These are phyloP conservation scores for Pseudozyma pruni DNA, from an alignment of 1,284 basidiomycete genomes.

Conservation along the genomic window DNA sequence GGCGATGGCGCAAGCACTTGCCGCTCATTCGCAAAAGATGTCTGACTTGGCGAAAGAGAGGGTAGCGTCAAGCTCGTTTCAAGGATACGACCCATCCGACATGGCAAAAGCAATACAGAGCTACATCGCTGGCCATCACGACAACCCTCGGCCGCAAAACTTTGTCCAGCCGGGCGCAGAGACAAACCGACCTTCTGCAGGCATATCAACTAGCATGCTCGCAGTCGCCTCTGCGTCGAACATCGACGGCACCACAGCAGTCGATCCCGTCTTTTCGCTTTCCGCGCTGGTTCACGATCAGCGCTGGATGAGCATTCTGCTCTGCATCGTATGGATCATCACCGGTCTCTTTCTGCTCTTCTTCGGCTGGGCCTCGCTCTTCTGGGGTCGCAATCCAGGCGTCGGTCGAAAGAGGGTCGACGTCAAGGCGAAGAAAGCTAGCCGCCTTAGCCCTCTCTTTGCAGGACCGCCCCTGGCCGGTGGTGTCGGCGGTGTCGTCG, in stretches of 20 bases:
- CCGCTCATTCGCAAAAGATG: constrained; percentile 40
- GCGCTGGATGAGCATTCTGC: constrained; percentile 46
- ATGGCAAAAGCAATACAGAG: constrained; percentile 48
- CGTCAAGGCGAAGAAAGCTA: constrained; percentile 11
- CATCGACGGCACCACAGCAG: not conserved
- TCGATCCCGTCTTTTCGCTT: constrained; percentile 27
- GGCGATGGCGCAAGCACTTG: constrained; percentile 42
- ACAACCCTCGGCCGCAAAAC: constrained; percentile 19
- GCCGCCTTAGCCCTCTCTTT: constrained; percentile 5
- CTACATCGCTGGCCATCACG: constrained; percentile 41
- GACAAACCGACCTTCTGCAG: not conserved
- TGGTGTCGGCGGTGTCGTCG: constrained; percentile 50
- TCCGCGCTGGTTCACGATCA: constrained; percentile 21
- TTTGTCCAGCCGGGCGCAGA: constrained; percentile 6
- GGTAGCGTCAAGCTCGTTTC: constrained; percentile 12
- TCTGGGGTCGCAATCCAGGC: constrained; percentile 46
- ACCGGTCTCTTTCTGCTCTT: constrained; percentile 53
- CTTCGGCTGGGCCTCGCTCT: constrained; percentile 59
- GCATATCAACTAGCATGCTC: not conserved
- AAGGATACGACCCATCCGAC: constrained; percentile 39
- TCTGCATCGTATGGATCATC: constrained; percentile 55
- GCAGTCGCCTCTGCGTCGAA: not conserved
- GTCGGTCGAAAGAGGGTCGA: constrained; percentile 17
- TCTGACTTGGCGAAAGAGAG: constrained; percentile 23
- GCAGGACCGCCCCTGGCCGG: constrained; percentile 42